phyloP scores from a whole-genome alignment of 306 rosid species.

The Geum urbanum region DNA sequence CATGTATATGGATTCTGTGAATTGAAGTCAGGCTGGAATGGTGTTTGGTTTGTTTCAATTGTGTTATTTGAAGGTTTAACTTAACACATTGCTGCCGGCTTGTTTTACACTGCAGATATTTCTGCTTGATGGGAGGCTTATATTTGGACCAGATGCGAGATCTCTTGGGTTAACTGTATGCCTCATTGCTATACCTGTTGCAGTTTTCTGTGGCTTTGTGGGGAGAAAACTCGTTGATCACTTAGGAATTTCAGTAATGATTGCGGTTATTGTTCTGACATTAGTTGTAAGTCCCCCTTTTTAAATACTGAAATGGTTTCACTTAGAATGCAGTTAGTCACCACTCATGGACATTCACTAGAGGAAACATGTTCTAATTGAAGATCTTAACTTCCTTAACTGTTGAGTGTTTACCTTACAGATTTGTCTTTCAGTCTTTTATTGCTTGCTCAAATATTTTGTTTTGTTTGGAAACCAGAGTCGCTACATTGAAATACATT shows the following conservation, averaged over 20 bases:
- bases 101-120: slow-evolving; percentile 27
- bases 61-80: not conserved
- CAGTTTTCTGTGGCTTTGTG: slow-evolving; percentile 33
- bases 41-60: not conserved
- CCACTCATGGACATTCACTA: not conserved
- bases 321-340: not conserved
- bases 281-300: slow-evolving; percentile 22
- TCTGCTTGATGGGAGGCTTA: slow-evolving; percentile 35
- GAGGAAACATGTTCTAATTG: not conserved
- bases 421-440: not conserved
- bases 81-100: not conserved
- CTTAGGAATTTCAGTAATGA: slow-evolving; percentile 31
- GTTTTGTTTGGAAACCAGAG: not conserved
- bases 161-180: slow-evolving; percentile 27
- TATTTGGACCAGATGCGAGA: slow-evolving; percentile 40
- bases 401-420: not conserved
- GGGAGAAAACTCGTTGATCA: slow-evolving; percentile 29
- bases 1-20: not conserved
- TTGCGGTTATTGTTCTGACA: slow-evolving; percentile 14
- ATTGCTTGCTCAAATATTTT: not conserved
- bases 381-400: not conserved
- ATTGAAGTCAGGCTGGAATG: not conserved
- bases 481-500: not conserved
- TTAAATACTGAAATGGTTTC: not conserved
- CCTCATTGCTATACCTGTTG: slow-evolving; percentile 28